phyloP scores from a whole-genome alignment of 2,329 filamentous ascomycete species.

The Talaromyces piceae region DNA sequence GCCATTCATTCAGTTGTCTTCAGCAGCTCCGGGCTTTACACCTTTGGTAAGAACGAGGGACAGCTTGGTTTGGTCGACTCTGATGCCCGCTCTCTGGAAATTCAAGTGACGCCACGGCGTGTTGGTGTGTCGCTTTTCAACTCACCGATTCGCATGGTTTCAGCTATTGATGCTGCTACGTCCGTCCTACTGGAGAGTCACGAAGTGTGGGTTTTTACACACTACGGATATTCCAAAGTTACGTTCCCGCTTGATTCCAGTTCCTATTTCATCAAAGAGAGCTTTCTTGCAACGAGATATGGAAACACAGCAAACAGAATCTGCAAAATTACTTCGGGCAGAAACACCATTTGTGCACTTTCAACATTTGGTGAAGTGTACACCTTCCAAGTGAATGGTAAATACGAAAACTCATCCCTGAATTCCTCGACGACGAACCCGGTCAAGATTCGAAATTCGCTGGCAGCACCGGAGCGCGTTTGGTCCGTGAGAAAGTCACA shows the following conservation, averaged over 20 bases:
- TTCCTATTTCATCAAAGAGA: constrained; percentile 60
- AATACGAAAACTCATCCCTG: constrained; percentile 52
- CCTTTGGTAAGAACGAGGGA: constrained; percentile 91
- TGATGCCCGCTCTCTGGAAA: constrained; percentile 80
- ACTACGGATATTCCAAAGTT: constrained; percentile 90
- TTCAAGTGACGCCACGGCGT: constrained; percentile 74
- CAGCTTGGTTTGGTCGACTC: constrained; percentile 92
- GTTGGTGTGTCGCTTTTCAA: constrained; percentile 79
- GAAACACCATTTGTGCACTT: constrained; percentile 84
- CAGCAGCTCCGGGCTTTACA: constrained; percentile 73
- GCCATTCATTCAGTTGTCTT: constrained; percentile 86
- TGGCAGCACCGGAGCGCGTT: constrained; percentile 70
- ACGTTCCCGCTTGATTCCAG: constrained; percentile 69
- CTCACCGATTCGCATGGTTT: constrained; percentile 65
- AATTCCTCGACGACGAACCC: constrained; percentile 83
- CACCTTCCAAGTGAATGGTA: constrained; percentile 68
- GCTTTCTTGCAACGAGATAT: constrained; percentile 58
- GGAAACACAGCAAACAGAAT: constrained; percentile 62
- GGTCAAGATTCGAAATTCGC: constrained; percentile 74
- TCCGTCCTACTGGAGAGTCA: constrained; percentile 77
- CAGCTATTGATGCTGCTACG: constrained; percentile 85
- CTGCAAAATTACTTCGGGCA: constrained; percentile 69
- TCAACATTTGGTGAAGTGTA: constrained; percentile 81
- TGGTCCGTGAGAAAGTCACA: constrained; percentile 84
- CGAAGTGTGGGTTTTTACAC: constrained; percentile 88